A percentile compares a stretch with the other conserved stretches of the same genome.
These are phyloP conservation scores for Arctium minus DNA, from an alignment of 129 eudicot genomes.

Conservation along the genomic window DNA sequence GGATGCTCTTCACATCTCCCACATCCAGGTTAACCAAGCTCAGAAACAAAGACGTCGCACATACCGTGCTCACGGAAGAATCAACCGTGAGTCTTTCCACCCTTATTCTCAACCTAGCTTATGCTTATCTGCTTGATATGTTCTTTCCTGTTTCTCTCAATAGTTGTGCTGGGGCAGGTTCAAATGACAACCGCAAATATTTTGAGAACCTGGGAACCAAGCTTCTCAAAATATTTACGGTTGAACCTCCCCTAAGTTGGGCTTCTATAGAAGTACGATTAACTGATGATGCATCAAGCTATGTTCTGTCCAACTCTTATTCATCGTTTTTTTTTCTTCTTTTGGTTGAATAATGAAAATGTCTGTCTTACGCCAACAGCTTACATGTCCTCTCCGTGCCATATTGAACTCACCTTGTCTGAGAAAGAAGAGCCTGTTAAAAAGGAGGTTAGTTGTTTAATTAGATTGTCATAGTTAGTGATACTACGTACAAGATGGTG, in stretches of 20 bases:
- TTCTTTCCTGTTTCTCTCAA: background rate
- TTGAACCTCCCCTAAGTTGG: background rate
- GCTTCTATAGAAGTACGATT: background rate
- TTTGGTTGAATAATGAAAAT: background rate
- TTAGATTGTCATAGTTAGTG: background rate
- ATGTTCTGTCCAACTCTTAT: background rate
- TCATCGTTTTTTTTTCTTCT: background rate
- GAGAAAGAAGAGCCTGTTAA: conserved; percentile 43
- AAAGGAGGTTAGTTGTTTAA: conserved; percentile 26
- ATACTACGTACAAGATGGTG: background rate
- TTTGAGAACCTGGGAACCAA: no score
- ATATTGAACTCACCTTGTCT: conserved; percentile 42
- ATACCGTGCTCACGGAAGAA: conserved; percentile 49
- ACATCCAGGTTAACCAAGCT: conserved; percentile 48
- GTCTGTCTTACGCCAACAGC: conserved; percentile 11
- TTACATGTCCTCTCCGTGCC: conserved; percentile 43
- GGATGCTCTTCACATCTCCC: conserved; percentile 43
- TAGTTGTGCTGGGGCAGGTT: no score
- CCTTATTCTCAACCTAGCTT: background rate
- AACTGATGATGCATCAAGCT: background rate
- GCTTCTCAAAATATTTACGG: background rate
- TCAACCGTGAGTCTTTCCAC: conserved; percentile 26
- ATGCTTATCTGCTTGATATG: no score
- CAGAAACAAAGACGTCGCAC: conserved; percentile 45
- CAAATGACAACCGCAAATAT: no score